Percentiles rank a stretch among this genome's conserved stretches.
Evolutionary conservation across 2,329 filamentous ascomycete genomes (phyloP).

Genomic region (Aspergillus fumigatus): DNA sequence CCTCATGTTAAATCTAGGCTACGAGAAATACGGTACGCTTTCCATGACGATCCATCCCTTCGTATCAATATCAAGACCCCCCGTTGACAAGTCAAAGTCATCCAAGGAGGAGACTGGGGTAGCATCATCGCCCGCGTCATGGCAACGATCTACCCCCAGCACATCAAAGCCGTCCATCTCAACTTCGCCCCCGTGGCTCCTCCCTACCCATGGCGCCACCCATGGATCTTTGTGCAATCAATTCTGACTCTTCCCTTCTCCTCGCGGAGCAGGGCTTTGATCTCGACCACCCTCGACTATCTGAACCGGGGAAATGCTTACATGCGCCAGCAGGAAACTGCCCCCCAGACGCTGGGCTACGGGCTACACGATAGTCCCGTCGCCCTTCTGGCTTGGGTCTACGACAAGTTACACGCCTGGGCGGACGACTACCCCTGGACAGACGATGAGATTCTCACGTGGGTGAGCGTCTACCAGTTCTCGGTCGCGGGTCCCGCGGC

Average conservation of each 20-base stretch:
- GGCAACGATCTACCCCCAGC: slow-evolving; percentile 53
- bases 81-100: slow-evolving; percentile 17
- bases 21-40: slow-evolving; percentile 51
- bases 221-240: slow-evolving; percentile 47
- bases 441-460: slow-evolving; percentile 70
- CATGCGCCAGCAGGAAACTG: slow-evolving; percentile 57
- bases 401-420: slow-evolving; percentile 77
- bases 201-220: slow-evolving; percentile 50
- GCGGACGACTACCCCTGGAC: slow-evolving; percentile 68
- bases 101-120: slow-evolving; percentile 69
- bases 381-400: slow-evolving; percentile 70
- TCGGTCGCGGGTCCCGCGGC: slow-evolving; percentile 65
- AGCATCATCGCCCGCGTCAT: slow-evolving; percentile 60
- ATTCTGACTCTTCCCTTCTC: slow-evolving; percentile 29
- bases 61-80: neutral
- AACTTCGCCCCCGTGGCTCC: slow-evolving; percentile 52
- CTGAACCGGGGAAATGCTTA: slow-evolving; percentile 44
- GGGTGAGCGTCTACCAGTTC: slow-evolving; percentile 71
- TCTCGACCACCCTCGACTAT: slow-evolving; percentile 21
- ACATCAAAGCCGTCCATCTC: slow-evolving; percentile 58
- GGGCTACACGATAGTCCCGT: slow-evolving; percentile 66
- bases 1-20: slow-evolving; percentile 65
- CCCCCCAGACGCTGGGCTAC: slow-evolving; percentile 69
- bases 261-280: slow-evolving; percentile 16
- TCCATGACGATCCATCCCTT: neutral